Evolutionary conservation across 1,139 yeast genomes (phyloP).

Genomic region (Blastobotrys petasosporus): DNA sequence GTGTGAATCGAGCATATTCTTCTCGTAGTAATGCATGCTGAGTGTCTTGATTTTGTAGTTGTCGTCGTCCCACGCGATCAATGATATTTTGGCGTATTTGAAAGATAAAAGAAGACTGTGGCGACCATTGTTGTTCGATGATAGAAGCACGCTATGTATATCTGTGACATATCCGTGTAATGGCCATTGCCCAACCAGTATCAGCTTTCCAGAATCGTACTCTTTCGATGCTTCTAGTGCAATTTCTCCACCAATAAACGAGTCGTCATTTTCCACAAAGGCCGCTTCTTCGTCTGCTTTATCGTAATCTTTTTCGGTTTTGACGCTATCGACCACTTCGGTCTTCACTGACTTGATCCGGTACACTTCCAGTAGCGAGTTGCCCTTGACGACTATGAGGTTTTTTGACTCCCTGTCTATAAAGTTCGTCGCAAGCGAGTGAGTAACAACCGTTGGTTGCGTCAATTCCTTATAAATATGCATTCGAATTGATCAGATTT

Average conservation of each 20-base stretch:
- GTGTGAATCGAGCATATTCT: constrained; percentile 49
- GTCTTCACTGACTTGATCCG: constrained; percentile 27
- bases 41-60: constrained; percentile 54
- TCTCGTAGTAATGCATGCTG: constrained; percentile 84
- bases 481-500: constrained; percentile 41
- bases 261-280: constrained; percentile 21
- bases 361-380: constrained; percentile 60
- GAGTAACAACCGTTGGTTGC: constrained; percentile 70
- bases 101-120: constrained; percentile 57
- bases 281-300: constrained; percentile 15
- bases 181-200: constrained; percentile 58
- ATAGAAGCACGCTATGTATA: constrained; percentile 47
- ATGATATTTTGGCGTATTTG: constrained; percentile 68
- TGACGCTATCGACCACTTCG: constrained; percentile 6
- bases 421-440: constrained; percentile 58
- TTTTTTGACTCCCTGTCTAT: constrained; percentile 47
- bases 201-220: constrained; percentile 39
- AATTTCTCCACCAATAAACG: constrained; percentile 27
- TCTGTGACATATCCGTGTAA: constrained; percentile 67
- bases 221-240: constrained; percentile 24
- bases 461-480: constrained; percentile 77
- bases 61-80: constrained; percentile 63
- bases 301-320: constrained; percentile 13
- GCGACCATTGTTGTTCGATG: constrained; percentile 36
- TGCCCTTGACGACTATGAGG: constrained; percentile 65